Percentiles rank a stretch among this genome's conserved stretches.
phyloP scores from a whole-genome alignment of 1,139 yeast genomes.

The Suhomyces panamericanus region DNA sequence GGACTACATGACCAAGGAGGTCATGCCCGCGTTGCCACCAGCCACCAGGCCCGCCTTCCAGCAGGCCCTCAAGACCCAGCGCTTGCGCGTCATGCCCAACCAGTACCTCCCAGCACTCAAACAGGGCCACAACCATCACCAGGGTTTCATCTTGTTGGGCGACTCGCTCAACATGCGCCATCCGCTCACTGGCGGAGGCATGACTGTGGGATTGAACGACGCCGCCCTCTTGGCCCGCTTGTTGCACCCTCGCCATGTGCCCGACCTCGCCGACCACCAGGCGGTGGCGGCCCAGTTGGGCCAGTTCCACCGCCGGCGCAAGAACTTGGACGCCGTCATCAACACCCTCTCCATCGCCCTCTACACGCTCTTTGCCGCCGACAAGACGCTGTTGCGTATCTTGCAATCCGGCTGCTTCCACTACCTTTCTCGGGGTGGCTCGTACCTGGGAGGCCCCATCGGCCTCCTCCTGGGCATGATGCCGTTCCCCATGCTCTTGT shows the following conservation, averaged over 20 bases:
- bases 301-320: constrained; percentile 75
- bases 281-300: constrained; percentile 54
- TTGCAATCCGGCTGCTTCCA: constrained; percentile 87
- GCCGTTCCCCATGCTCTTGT: constrained; percentile 71
- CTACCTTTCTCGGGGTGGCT: constrained; percentile 85
- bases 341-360: constrained; percentile 90
- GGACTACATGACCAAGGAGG: constrained; percentile 57
- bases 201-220: constrained; percentile 96
- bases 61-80: constrained; percentile 39
- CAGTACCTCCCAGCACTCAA: constrained; percentile 80
- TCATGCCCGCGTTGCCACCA: constrained; percentile 70
- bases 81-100: constrained; percentile 89
- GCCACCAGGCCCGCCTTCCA: constrained; percentile 64
- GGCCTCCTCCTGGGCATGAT: constrained; percentile 79
- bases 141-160: constrained; percentile 85
- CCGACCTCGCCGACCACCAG: constrained; percentile 59
- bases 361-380: constrained; percentile 88
- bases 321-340: constrained; percentile 76
- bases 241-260: constrained; percentile 56
- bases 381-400: constrained; percentile 58
- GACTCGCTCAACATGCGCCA: constrained; percentile 98
- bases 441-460: constrained; percentile 74
- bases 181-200: constrained; percentile 98
- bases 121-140: constrained; percentile 50
- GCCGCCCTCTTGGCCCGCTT: constrained; percentile 66